phyloP scores from a whole-genome alignment of 345 rosid species.

The Jatropha curcas region DNA sequence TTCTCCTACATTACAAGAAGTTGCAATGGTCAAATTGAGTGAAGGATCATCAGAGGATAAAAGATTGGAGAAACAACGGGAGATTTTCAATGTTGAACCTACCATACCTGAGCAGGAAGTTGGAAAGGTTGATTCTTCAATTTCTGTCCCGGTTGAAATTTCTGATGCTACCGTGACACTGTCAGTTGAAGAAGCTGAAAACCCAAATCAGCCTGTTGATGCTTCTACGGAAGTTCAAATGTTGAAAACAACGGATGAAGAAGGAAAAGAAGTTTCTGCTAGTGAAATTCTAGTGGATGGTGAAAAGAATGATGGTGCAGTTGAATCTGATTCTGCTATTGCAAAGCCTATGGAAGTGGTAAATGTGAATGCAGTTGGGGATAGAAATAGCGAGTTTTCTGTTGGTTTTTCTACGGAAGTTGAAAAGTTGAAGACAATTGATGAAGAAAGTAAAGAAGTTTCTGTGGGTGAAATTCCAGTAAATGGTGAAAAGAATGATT shows the following conservation, averaged over 20 bases:
- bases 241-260: background rate
- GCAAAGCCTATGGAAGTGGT: background rate
- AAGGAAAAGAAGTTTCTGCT: background rate
- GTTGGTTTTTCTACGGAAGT: constrained; percentile 11
- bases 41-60: constrained; percentile 1
- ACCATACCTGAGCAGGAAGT: background rate
- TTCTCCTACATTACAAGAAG: constrained; percentile 1
- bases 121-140: background rate
- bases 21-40: background rate
- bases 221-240: constrained; percentile 16
- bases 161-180: background rate
- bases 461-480: constrained; percentile 4
- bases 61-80: background rate
- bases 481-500: constrained; percentile 1
- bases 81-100: background rate
- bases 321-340: background rate
- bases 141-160: background rate
- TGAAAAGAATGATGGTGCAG: constrained; percentile 5
- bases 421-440: background rate
- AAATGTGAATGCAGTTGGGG: background rate
- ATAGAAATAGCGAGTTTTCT: too few relatives aligned
- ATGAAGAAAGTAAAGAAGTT: background rate
- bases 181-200: background rate
- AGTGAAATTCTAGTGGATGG: constrained; percentile 1
- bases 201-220: background rate